Evolutionary conservation across 2,329 filamentous ascomycete species (phyloP).

Genomic region (Clarireedia sp.): DNA sequence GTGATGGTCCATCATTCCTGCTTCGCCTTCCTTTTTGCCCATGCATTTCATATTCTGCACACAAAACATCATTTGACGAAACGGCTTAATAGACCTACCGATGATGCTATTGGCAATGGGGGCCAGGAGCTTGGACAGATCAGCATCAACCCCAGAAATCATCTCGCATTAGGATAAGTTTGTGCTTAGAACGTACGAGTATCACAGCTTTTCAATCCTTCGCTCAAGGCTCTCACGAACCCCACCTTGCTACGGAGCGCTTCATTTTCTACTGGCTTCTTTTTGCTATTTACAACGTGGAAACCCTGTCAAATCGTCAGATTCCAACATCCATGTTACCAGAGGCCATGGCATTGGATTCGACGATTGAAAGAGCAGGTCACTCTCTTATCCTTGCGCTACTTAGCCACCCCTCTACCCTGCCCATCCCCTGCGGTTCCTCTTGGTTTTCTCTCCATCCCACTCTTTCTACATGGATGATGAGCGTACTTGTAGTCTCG

Average conservation of each 20-base stretch:
- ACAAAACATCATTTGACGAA: no score
- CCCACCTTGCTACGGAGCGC: slow-evolving; percentile 3
- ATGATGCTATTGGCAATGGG: slow-evolving; percentile 1
- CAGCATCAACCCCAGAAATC: not conserved
- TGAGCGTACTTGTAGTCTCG: not conserved
- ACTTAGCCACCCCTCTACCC: not conserved
- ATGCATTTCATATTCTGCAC: no score
- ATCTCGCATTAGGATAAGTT: slow-evolving; percentile 7
- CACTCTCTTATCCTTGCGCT: slow-evolving; percentile 9
- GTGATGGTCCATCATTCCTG: no score
- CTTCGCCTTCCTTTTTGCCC: no score
- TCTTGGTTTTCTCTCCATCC: not conserved
- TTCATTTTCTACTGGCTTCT: not conserved
- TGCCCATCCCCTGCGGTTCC: not conserved
- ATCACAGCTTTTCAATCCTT: slow-evolving; percentile 10
- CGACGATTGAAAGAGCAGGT: slow-evolving; percentile 3
- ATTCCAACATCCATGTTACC: slow-evolving; percentile 16
- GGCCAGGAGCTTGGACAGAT: not conserved
- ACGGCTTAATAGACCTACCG: no score
- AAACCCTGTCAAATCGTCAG: slow-evolving; percentile 15
- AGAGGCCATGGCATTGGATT: slow-evolving; percentile 18
- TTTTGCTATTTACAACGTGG: slow-evolving; percentile 14
- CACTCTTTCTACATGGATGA: not conserved
- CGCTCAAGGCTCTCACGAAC: slow-evolving; percentile 1
- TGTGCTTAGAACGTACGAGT: slow-evolving; percentile 5